These are phyloP conservation scores for Casaregolazyma suthepensis DNA, from an alignment of 1,139 yeast species.

Conservation along the genomic window DNA sequence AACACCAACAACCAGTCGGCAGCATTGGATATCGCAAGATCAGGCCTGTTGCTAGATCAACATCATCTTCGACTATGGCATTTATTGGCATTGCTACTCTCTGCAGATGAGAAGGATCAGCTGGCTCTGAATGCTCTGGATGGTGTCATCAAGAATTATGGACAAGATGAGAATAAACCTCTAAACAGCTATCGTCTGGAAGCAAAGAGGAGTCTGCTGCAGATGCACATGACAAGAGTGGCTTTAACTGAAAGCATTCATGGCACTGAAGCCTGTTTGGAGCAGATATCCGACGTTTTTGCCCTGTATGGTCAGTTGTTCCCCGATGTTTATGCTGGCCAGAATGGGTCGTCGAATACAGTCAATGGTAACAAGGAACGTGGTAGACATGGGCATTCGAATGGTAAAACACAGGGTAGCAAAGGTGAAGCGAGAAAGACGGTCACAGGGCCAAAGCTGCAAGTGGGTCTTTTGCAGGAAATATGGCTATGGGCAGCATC, in stretches of 20 bases:
- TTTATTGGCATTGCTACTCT: conserved; percentile 44
- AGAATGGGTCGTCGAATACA: conserved; percentile 4
- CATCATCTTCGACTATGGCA: conserved; percentile 46
- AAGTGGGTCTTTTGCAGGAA: conserved; percentile 44
- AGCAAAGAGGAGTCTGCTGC: conserved; percentile 54
- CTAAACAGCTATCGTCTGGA: conserved; percentile 20
- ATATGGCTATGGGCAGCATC: conserved; percentile 74
- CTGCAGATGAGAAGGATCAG: conserved; percentile 46
- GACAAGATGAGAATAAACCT: conserved; percentile 9
- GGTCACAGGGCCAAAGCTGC: conserved; percentile 1
- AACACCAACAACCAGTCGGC: conserved; percentile 21
- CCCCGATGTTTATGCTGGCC: conserved; percentile 12
- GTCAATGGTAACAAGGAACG: conserved; percentile 2
- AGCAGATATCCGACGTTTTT: conserved; percentile 60
- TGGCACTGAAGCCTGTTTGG: conserved; percentile 59
- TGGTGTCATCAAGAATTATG: conserved; percentile 8
- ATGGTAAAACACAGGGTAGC: conserved; percentile 3
- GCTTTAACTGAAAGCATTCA: conserved; percentile 60
- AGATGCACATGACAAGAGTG: conserved; percentile 69
- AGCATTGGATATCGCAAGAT: conserved; percentile 32
- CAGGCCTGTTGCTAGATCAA: conserved; percentile 36
- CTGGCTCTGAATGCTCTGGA: conserved; percentile 39
- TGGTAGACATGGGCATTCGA: conserved; percentile 8
- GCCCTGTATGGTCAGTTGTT: conserved; percentile 53
- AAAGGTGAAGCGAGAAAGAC: neutral